Evolutionary conservation across 352 stramenopile genomes (phyloP).

Genomic region (Phytophthora aleatoria): DNA sequence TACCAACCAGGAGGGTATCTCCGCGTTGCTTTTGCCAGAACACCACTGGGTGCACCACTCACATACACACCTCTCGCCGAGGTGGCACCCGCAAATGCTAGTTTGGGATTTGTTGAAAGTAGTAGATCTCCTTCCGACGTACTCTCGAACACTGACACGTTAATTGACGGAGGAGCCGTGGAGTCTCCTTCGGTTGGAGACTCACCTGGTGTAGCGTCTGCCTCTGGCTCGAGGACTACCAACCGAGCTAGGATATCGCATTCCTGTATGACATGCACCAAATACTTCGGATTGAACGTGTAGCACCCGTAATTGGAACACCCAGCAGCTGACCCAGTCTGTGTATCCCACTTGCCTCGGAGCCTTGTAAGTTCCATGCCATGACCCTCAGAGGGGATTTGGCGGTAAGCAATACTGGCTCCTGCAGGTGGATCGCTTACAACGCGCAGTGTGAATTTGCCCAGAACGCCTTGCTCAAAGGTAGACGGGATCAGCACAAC

Average conservation of each 20-base stretch:
- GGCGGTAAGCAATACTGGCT: constrained; percentile 26
- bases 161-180: constrained; percentile 49
- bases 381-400: constrained; percentile 59
- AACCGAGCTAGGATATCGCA: constrained; percentile 64
- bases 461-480: constrained; percentile 52
- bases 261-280: constrained; percentile 60
- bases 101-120: constrained; percentile 65
- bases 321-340: constrained; percentile 62
- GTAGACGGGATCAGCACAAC: constrained; percentile 80
- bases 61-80: constrained; percentile 67
- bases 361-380: constrained; percentile 54
- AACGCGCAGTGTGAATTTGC: constrained; percentile 61
- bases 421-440: constrained; percentile 60
- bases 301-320: constrained; percentile 86
- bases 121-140: constrained; percentile 57
- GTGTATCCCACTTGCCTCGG: constrained; percentile 52
- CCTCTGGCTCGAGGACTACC: constrained; percentile 32
- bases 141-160: constrained; percentile 76
- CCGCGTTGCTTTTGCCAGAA: constrained; percentile 42
- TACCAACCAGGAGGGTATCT: constrained; percentile 64
- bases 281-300: constrained; percentile 82
- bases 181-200: constrained; percentile 14
- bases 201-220: constrained; percentile 9
- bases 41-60: constrained; percentile 55
- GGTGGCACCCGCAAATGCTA: constrained; percentile 53